Evolutionary conservation across 768 basidiomycete genomes (phyloP).

Genomic region (Termitomyces sp.): DNA sequence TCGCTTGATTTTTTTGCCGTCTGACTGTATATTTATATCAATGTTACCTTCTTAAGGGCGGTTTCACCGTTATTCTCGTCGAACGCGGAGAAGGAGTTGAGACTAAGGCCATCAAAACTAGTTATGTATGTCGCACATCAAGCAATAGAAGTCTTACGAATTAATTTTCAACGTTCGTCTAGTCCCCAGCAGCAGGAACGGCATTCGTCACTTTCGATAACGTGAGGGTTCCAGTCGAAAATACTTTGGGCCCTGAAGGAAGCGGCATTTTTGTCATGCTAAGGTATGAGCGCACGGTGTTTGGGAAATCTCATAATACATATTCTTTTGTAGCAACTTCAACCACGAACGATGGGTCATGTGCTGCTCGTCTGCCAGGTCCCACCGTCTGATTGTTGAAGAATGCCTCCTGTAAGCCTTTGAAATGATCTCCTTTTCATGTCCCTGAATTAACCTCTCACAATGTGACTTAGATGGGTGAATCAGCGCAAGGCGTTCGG

Average conservation of each 20-base stretch:
- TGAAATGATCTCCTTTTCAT: background rate
- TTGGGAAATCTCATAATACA: background rate
- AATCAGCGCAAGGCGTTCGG: constrained; percentile 89
- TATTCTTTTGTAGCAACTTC: constrained; percentile 61
- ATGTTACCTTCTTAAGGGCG: constrained; percentile 33
- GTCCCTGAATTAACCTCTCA: background rate
- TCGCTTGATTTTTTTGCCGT: background rate
- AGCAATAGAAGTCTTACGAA: background rate
- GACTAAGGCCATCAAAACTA: constrained; percentile 85
- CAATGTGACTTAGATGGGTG: constrained; percentile 58
- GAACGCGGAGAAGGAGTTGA: constrained; percentile 81
- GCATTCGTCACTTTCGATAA: constrained; percentile 76
- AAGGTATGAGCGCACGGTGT: constrained; percentile 29
- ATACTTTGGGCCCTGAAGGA: constrained; percentile 80
- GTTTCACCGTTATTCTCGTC: constrained; percentile 84
- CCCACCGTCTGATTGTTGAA: constrained; percentile 58
- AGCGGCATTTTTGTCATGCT: constrained; percentile 58
- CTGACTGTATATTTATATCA: background rate
- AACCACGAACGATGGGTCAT: constrained; percentile 96
- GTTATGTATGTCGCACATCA: constrained; percentile 29
- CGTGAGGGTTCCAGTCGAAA: constrained; percentile 80
- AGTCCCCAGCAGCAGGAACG: constrained; percentile 81
- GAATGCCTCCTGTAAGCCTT: constrained; percentile 49
- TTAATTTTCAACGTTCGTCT: background rate
- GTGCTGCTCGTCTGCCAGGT: constrained; percentile 68